Conservation (phyloP, 1,284 basidiomycete species). For the Ceratobasidium papillatum region DNA sequence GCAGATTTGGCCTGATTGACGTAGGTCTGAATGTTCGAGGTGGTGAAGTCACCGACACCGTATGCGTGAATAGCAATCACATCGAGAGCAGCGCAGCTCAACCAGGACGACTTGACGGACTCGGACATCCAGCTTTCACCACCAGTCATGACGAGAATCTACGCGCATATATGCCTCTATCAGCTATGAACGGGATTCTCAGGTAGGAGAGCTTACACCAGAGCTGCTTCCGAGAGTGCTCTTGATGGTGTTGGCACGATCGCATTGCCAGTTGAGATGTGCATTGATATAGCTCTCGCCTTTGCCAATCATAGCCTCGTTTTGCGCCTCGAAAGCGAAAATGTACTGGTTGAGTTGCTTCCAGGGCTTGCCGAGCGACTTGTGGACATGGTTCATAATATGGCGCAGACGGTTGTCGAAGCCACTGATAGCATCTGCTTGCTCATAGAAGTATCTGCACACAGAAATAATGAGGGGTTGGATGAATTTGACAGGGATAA, state of each 20-base stretch:
- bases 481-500: slow-evolving; percentile 45
- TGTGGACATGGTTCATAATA: slow-evolving; percentile 54
- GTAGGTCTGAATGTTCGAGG: slow-evolving; percentile 50
- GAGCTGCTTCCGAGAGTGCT: slow-evolving; percentile 49
- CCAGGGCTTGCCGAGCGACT: slow-evolving; percentile 56
- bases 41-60: slow-evolving; percentile 51
- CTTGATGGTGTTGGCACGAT: slow-evolving; percentile 54
- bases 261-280: slow-evolving; percentile 52
- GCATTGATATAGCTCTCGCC: slow-evolving; percentile 48
- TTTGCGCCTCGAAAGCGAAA: slow-evolving; percentile 59
- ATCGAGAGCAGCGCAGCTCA: slow-evolving; percentile 53
- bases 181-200: background rate
- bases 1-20: slow-evolving; percentile 50
- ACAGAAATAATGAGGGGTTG: slow-evolving; percentile 44
- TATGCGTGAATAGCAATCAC: slow-evolving; percentile 57
- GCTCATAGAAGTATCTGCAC: slow-evolving; percentile 20
- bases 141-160: slow-evolving; percentile 54
- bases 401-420: slow-evolving; percentile 51
- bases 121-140: slow-evolving; percentile 54
- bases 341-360: slow-evolving; percentile 58
- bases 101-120: slow-evolving; percentile 53
- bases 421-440: slow-evolving; percentile 45
- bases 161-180: background rate
- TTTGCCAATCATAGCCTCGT: slow-evolving; percentile 52
- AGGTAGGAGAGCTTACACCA: slow-evolving; percentile 46